Base-by-base conservation (phyloP, 2,329 filamentous ascomycete species). In the Hymenoscyphus salicellus region DNA sequence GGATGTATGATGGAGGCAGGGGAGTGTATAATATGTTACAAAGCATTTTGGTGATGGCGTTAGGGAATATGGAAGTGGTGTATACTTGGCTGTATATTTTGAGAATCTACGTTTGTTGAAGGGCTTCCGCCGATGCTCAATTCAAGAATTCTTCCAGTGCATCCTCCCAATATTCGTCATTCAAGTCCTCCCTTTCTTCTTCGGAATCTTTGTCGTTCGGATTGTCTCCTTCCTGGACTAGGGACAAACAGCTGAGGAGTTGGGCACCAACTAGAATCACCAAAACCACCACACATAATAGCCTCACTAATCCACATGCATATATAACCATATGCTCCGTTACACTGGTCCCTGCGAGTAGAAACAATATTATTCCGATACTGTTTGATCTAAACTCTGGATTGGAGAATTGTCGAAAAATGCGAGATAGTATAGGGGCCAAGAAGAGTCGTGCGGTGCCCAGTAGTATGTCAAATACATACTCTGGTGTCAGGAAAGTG, bases 21-120 rank as follows among this genome's bases (percentile, higher is more conserved):
- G 56, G 20, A 20, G 14, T 58, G 56, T 58, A 38, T 58, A 23
- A 58, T 58, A 58, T 38, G 55, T 57, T 57, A 57, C 55, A 57
- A 57, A n/a, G 28, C 20, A 23, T 26, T 57, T n/a, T 57, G 55
- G 17, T 33, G 30, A 30, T 57, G 55, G 55, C 55, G 55, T 57
- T 57, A 23, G 46, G 46, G 46, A 52, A 23, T 23, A 28, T 52
- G 61, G 63, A 33, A 66, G 58, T 28, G 41, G 41, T 61, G 43
- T 60, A 62, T 61, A 49, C 57, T n/a, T 17, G 55, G 28, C 28
- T 46, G 32, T 58, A 20, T 63, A 62, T 60, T 32, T 20, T 52
- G 46, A 52, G 46, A 52, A 52, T 52, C 46, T 52, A 52, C 46
- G 46, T 52, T 52, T 52, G 46, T 38, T 38, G 36, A 11, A 26